Evolutionary conservation across 371 early-diverging fungal genomes (phyloP).

Genomic region (Mortierella sp.): DNA sequence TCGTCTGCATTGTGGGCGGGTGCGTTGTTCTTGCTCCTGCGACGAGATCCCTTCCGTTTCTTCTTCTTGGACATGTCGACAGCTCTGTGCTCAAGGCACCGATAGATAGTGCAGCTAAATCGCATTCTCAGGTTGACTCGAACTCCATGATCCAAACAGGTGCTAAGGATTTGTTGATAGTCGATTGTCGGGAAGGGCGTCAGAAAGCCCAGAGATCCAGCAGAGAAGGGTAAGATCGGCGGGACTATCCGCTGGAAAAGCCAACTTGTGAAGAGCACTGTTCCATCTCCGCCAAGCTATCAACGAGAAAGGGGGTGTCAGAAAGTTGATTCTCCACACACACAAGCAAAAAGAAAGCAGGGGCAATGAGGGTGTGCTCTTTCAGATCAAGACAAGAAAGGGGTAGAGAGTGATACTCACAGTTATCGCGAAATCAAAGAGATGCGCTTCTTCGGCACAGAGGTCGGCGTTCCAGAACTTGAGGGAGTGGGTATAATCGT

Average conservation of each 20-base stretch:
- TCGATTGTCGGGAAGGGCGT: slow-evolving; percentile 87
- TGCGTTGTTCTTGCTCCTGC: slow-evolving; percentile 11
- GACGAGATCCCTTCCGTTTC: slow-evolving; percentile 45
- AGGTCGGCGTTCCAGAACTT: slow-evolving; percentile 85
- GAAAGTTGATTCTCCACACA: slow-evolving; percentile 5
- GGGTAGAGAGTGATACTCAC: slow-evolving; percentile 56
- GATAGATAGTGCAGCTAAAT: slow-evolving; percentile 87
- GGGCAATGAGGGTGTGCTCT: background rate
- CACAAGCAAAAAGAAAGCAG: background rate
- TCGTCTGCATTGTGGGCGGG: slow-evolving; percentile 16
- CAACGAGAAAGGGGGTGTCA: background rate
- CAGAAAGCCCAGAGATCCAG: slow-evolving; percentile 92
- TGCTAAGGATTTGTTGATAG: slow-evolving; percentile 68
- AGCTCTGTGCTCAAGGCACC: slow-evolving; percentile 60
- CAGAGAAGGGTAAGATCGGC: slow-evolving; percentile 90
- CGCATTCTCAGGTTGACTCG: slow-evolving; percentile 92
- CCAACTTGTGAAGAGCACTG: slow-evolving; percentile 89
- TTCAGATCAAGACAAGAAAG: background rate
- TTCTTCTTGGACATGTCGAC: slow-evolving; percentile 41
- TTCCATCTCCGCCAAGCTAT: slow-evolving; percentile 91
- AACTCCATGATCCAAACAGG: slow-evolving; percentile 78
- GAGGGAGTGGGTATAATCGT: slow-evolving; percentile 61
- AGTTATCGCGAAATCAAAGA: slow-evolving; percentile 84
- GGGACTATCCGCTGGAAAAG: slow-evolving; percentile 91
- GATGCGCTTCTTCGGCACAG: slow-evolving; percentile 73